These are phyloP conservation scores for Rhazya stricta DNA, from an alignment of 257 asterid genomes.

Conservation along the genomic window DNA sequence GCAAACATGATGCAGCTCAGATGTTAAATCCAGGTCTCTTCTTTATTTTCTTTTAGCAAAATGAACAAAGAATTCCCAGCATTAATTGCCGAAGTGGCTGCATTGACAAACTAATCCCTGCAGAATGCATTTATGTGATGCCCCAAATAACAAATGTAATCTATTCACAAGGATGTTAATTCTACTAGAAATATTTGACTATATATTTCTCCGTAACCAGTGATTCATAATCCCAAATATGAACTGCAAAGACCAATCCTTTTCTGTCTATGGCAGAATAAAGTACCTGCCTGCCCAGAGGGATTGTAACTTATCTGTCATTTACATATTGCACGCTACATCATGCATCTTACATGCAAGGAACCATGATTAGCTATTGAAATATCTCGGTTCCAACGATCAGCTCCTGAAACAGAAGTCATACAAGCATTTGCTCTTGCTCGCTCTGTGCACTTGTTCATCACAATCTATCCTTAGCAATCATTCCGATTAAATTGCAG, in stretches of 20 bases:
- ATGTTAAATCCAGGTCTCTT: not conserved
- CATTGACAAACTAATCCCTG: not conserved
- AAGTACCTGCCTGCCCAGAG: not conserved
- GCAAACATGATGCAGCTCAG: not conserved
- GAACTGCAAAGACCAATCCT: not conserved
- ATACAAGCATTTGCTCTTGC: too few species aligned
- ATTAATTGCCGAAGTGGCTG: slow-evolving; percentile 1
- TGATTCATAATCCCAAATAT: not conserved
- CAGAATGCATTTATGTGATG: not conserved
- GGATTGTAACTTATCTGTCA: not conserved
- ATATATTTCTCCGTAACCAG: not conserved
- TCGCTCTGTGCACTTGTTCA: too few species aligned
- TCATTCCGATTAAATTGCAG: not conserved
- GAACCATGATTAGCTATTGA: not conserved
- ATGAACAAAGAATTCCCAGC: not conserved
- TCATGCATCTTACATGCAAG: not conserved
- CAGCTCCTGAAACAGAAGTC: not conserved
- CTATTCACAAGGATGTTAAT: not conserved
- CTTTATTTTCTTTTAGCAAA: not conserved
- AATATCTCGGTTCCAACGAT: not conserved
- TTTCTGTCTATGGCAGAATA: not conserved
- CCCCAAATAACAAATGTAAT: not conserved
- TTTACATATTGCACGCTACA: not conserved
- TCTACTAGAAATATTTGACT: not conserved
- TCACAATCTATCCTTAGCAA: not conserved